Base-by-base conservation (phyloP, 768 basidiomycete genomes). In the Dentipellis sp. region DNA sequence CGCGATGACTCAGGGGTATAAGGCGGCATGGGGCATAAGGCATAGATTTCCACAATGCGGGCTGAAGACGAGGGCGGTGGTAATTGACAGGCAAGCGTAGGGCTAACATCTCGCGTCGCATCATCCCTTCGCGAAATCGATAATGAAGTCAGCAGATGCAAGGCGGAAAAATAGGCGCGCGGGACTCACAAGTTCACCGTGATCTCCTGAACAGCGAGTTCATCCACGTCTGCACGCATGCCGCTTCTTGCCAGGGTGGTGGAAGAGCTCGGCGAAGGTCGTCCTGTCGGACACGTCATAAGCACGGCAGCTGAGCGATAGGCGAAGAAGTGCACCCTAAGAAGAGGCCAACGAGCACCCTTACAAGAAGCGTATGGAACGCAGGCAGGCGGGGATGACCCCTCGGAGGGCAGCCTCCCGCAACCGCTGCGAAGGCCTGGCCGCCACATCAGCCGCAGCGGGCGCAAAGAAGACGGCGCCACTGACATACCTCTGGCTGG, bases 301-400 rank as follows among this genome's bases (percentile, higher is more conserved):
- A 42, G 12, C 17, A 22, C n/a, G 22, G 52, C 42, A 35, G 50
- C 2, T 48, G 35, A 16, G 1, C 36, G 19, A 62, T 6, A 29
- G 29, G 29, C 29, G 29, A 29, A 29, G 29, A 29, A 29, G 29
- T 62, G n/a, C 48, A 68, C 70, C 66, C 63, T 57, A 29, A 57
- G 58, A 49, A 64, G 71, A 72, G 69, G 62, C 69, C 69, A 61
- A 64, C 70, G 60, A 57, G 66, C 69, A 69, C 65, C 69, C 71
- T 70, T 70, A 72, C 69, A 72, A 68, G 69, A 72, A 72, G 71
- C 70, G 62, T 67, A 71, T 71, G 70, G 69, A 70, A 69, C 63
- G 68, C 58, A 64, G 60, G 64, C 62, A 62, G 52, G 55, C 61
- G 67, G 61, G 67, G 66, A 62, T 61, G 66, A 68, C 58, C 60